Evolutionary conservation across 2,329 filamentous ascomycete genomes (phyloP).

Genomic region (Acrocalymma vagum): DNA sequence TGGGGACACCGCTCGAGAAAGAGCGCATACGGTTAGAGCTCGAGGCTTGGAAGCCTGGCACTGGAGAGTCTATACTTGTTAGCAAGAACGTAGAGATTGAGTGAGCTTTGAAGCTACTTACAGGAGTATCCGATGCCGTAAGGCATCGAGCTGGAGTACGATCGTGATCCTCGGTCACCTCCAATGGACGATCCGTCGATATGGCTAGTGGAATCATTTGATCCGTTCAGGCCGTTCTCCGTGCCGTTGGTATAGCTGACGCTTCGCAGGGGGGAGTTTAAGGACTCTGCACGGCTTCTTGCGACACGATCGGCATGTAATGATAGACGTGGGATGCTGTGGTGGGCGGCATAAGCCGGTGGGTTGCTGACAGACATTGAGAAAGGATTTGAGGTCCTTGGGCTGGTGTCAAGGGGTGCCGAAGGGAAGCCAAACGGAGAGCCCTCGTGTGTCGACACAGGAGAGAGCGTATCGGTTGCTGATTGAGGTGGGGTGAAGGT

Average conservation of each 20-base stretch:
- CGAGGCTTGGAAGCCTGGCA: constrained; percentile 50
- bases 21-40: constrained; percentile 49
- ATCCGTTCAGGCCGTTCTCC: constrained; percentile 36
- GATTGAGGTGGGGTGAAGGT: constrained; percentile 67
- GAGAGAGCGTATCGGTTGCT: constrained; percentile 57
- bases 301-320: constrained; percentile 53
- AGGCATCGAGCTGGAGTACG: constrained; percentile 44
- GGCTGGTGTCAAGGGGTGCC: constrained; percentile 43
- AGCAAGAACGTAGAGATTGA: constrained; percentile 10
- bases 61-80: constrained; percentile 42
- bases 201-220: constrained; percentile 31
- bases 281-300: constrained; percentile 51
- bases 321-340: constrained; percentile 52
- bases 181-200: constrained; percentile 21
- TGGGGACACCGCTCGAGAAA: constrained; percentile 47
- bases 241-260: constrained; percentile 52
- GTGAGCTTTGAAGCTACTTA: constrained; percentile 19
- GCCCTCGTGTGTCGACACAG: constrained; percentile 51
- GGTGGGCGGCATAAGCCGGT: constrained; percentile 46
- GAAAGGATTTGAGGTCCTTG: constrained; percentile 50
- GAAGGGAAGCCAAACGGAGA: constrained; percentile 51
- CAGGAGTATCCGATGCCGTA: constrained; percentile 51
- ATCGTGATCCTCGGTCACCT: constrained; percentile 22
- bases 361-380: constrained; percentile 42
- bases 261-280: constrained; percentile 56